Conservation (phyloP, 192 early-diverging fungal genomes). For the Coemansia sp. region DNA sequence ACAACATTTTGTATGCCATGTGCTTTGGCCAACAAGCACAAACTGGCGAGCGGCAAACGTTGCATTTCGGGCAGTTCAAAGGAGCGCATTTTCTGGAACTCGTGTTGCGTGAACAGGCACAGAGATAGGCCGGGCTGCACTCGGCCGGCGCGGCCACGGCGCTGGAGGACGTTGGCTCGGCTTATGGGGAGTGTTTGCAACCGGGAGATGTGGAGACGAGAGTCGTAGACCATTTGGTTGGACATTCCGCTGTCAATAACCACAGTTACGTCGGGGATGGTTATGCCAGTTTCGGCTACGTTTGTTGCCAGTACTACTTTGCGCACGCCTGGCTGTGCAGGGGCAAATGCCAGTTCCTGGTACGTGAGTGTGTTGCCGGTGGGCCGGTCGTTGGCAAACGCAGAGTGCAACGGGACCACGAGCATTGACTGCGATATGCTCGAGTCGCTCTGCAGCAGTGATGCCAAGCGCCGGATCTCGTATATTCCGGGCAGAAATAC, state of each 20-base stretch:
- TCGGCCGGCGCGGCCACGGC: constrained; percentile 63
- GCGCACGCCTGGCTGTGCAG: constrained; percentile 53
- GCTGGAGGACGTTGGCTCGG: constrained; percentile 59
- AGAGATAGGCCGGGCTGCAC: constrained; percentile 58
- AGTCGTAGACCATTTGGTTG: constrained; percentile 63
- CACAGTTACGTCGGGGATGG: constrained; percentile 67
- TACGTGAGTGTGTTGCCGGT: constrained; percentile 12
- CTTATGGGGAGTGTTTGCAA: constrained; percentile 52
- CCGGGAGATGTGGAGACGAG: constrained; percentile 56
- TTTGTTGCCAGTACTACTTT: constrained; percentile 89
- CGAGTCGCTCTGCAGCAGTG: constrained; percentile 39
- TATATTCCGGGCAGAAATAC: constrained; percentile 71
- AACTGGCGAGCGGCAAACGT: constrained; percentile 70
- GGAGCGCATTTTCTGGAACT: constrained; percentile 46
- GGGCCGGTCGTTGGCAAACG: constrained; percentile 33
- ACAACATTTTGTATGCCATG: constrained; percentile 63
- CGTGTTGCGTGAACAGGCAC: constrained; percentile 53
- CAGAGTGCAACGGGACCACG: constrained; percentile 63
- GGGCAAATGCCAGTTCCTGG: constrained; percentile 52
- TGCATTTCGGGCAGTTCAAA: constrained; percentile 62
- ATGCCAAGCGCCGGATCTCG: constrained; percentile 70
- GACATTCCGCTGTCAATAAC: constrained; percentile 70
- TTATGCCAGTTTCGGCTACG: constrained; percentile 68
- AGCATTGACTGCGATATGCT: neutral
- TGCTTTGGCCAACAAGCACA: constrained; percentile 69